Base-by-base conservation (phyloP, 495 filamentous ascomycete species). In the Penicillium arizonense region DNA sequence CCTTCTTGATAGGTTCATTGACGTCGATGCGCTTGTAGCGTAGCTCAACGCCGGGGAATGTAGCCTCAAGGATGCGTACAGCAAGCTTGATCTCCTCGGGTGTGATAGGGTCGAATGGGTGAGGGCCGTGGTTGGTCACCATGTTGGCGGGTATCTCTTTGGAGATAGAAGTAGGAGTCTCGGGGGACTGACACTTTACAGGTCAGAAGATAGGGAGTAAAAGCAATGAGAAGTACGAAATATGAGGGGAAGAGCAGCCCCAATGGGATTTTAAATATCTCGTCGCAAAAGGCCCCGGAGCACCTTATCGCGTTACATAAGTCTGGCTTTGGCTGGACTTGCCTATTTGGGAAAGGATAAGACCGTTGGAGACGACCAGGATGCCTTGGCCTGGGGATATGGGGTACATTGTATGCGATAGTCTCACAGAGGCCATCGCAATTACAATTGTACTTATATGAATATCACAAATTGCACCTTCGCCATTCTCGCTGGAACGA, bases 41-140 rank as follows among this genome's bases (percentile, higher is more conserved):
- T 16, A 75, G 50, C 16, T 52, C 18, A 0, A 72, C 65, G 0
- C 64, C 63, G 11, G 68, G 70, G 52, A 73, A 73, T 36, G 67
- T 59, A 2, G 63, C 62, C 52, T 70, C 56, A 9, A 75, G 59
- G 41, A 75, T 59, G 52, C 69, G 67, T 21, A 68, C 67, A 26
- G 69, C 70, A 24, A 73, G 58, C 42, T 68, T 62, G 50, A 75
- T 75, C 44, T 75, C 72, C 35, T 57, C 63, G 10, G 72, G 72
- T 4, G 65, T 66, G 54, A 73, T 67, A 36, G 68, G 68, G 56
- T 73, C 72, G 47, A 75, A 73, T n/a, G 72, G 72, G 52, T 75
- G 71, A 33, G 36, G 51, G 33, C 35, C 32, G 52, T 20, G 47
- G 39, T 52, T 34, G 37, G 53, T 53, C 50, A 57, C 57, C 61